Evolutionary conservation across 495 filamentous ascomycete genomes (phyloP).

Genomic region (Platismatia glauca): DNA sequence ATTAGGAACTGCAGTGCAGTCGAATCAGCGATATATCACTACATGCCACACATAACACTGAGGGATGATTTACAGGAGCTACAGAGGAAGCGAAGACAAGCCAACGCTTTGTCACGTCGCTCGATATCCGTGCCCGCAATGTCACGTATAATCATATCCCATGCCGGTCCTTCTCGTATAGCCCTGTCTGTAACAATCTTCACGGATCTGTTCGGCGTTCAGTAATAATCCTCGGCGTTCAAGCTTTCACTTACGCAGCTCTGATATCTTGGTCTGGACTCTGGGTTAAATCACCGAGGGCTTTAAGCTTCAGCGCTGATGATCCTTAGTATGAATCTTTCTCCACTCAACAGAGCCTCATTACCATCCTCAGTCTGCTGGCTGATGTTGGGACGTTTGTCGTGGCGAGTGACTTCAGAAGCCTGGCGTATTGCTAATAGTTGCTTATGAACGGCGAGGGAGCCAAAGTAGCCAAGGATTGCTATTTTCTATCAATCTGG

Average conservation of each 20-base stretch:
- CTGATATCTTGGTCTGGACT: slow-evolving; percentile 44
- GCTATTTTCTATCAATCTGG: slow-evolving; percentile 28
- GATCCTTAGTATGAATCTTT: neutral
- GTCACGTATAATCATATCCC: slow-evolving; percentile 36
- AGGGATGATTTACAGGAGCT: slow-evolving; percentile 26
- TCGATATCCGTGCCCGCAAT: slow-evolving; percentile 32
- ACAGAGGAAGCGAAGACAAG: slow-evolving; percentile 38
- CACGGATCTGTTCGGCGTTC: slow-evolving; percentile 31
- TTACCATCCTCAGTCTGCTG: slow-evolving; percentile 43
- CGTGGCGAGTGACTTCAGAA: slow-evolving; percentile 41
- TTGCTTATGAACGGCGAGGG: slow-evolving; percentile 38
- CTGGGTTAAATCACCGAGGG: slow-evolving; percentile 40
- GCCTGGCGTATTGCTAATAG: slow-evolving; percentile 39
- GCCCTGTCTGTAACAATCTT: slow-evolving; percentile 44
- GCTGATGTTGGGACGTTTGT: slow-evolving; percentile 38
- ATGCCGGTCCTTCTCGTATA: slow-evolving; percentile 34
- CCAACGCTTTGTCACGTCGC: slow-evolving; percentile 34
- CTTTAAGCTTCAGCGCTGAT: slow-evolving; percentile 42
- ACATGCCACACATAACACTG: neutral
- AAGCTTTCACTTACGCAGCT: slow-evolving; percentile 36
- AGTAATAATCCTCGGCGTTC: slow-evolving; percentile 7
- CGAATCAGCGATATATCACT: neutral
- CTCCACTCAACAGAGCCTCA: neutral
- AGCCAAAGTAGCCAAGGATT: slow-evolving; percentile 39
- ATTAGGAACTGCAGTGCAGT: neutral